These are phyloP conservation scores for Elsinoe australis DNA, from an alignment of 2,329 filamentous ascomycete species.

Conservation along the genomic window DNA sequence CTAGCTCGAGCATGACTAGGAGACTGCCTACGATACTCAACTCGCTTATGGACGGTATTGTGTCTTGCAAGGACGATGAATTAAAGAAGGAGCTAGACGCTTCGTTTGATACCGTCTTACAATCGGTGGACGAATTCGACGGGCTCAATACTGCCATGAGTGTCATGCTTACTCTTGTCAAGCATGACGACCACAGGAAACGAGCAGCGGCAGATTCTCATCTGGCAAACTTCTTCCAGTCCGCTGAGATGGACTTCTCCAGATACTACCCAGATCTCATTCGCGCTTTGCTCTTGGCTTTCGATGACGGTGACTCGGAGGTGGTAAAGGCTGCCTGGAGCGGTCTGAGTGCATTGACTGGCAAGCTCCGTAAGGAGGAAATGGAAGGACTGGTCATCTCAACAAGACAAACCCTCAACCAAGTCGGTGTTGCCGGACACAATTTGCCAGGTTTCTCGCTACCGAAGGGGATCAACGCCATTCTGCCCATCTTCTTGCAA, in stretches of 20 bases:
- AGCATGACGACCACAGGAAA: conserved; percentile 85
- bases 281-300: conserved; percentile 79
- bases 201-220: conserved; percentile 71
- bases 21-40: conserved; percentile 85
- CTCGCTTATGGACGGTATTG: conserved; percentile 85
- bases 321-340: conserved; percentile 88
- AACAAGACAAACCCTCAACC: conserved; percentile 75
- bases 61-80: conserved; percentile 66
- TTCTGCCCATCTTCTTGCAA: conserved; percentile 93
- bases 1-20: conserved; percentile 82
- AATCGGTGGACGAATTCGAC: conserved; percentile 92
- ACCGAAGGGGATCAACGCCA: conserved; percentile 93
- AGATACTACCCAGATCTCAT: conserved; percentile 95
- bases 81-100: conserved; percentile 65
- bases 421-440: conserved; percentile 78
- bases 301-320: conserved; percentile 73
- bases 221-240: conserved; percentile 76
- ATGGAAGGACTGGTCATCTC: conserved; percentile 90
- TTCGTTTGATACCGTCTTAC: conserved; percentile 81
- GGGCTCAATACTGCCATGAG: conserved; percentile 95
- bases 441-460: conserved; percentile 80
- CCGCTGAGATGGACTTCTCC: conserved; percentile 78
- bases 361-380: conserved; percentile 87
- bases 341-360: conserved; percentile 79
- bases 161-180: conserved; percentile 76